Evolutionary conservation across 2,329 filamentous ascomycete genomes (phyloP).

Genomic region (Knoxdaviesia capensis): DNA sequence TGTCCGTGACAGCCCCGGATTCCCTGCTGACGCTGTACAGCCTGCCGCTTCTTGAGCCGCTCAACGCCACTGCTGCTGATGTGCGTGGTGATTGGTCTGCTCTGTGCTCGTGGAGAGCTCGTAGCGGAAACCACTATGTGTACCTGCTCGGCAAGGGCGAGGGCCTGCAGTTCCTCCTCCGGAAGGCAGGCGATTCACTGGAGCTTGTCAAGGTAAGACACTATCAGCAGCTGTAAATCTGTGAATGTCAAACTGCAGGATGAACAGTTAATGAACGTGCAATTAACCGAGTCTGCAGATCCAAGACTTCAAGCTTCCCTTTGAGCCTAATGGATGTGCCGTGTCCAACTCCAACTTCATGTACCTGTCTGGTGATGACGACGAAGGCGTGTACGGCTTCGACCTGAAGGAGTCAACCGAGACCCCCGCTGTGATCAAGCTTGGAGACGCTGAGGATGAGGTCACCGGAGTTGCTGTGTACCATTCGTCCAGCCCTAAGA

Average conservation of each 20-base stretch:
- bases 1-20: slow-evolving; percentile 21
- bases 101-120: slow-evolving; percentile 22
- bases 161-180: slow-evolving; percentile 17
- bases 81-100: slow-evolving; percentile 25
- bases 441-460: slow-evolving; percentile 16
- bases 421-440: slow-evolving; percentile 13
- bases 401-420: slow-evolving; percentile 16
- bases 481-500: slow-evolving; percentile 9
- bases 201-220: slow-evolving; percentile 17
- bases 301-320: slow-evolving; percentile 19
- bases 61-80: slow-evolving; percentile 12
- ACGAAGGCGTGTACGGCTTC: slow-evolving; percentile 17
- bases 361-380: slow-evolving; percentile 19
- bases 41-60: slow-evolving; percentile 11
- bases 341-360: slow-evolving; percentile 16
- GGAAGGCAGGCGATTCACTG: slow-evolving; percentile 9
- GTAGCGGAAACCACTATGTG: slow-evolving; percentile 19
- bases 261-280: neutral
- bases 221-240: too few relatives aligned
- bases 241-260: neutral
- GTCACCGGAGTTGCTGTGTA: slow-evolving; percentile 22
- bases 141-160: slow-evolving; percentile 23
- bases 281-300: slow-evolving; percentile 9
- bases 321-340: slow-evolving; percentile 22
- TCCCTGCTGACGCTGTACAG: slow-evolving; percentile 20